Evolutionary conservation across 371 early-diverging fungal species (phyloP).

Genomic region (Rhizopus arrhizus): DNA sequence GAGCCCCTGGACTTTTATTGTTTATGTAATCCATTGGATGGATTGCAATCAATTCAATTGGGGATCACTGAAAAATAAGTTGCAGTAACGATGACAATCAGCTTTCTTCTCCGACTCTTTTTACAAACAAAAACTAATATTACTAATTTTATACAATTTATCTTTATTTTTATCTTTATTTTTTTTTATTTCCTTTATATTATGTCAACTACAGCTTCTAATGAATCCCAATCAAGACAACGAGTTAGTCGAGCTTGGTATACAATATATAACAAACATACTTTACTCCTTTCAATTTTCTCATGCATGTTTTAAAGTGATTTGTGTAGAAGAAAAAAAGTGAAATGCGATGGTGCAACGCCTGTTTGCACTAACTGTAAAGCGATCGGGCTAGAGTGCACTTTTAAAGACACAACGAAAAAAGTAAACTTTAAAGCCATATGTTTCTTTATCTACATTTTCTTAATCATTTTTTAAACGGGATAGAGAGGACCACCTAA

Average conservation of each 20-base stretch:
- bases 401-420: conserved; percentile 50
- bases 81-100: too few relatives aligned
- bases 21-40: too few relatives aligned
- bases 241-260: conserved; percentile 58
- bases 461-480: neutral
- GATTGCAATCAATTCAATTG: too few relatives aligned
- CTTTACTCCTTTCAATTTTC: neutral
- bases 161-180: neutral
- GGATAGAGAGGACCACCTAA: conserved; percentile 62
- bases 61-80: too few relatives aligned
- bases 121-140: conserved; percentile 5
- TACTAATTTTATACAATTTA: conserved; percentile 9
- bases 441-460: neutral
- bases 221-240: conserved; percentile 28
- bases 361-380: conserved; percentile 60
- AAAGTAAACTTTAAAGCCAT: conserved; percentile 29
- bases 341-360: conserved; percentile 62
- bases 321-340: conserved; percentile 65
- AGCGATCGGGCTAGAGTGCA: conserved; percentile 42
- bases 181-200: neutral
- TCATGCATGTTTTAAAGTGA: conserved; percentile 37
- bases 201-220: conserved; percentile 15
- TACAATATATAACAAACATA: neutral
- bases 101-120: neutral
- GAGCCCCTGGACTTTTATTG: too few relatives aligned